phyloP scores from a whole-genome alignment of 2,329 filamentous ascomycete genomes.

The Paracoccidioides lutzii region DNA sequence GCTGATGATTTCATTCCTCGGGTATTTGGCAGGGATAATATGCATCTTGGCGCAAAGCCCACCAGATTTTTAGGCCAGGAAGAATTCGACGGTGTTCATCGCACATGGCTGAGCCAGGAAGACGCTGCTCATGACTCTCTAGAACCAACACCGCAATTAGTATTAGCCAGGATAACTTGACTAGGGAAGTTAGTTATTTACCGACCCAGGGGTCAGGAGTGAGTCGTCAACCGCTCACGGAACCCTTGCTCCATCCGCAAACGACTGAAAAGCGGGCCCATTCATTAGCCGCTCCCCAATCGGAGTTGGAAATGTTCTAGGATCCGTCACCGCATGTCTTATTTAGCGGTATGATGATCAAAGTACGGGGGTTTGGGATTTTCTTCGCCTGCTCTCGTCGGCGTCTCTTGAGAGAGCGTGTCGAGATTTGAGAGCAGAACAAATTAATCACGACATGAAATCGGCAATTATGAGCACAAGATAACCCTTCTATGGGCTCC shows the following conservation, averaged over 20 bases:
- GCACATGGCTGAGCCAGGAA: constrained; percentile 19
- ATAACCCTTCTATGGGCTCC: neutral
- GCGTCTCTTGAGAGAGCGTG: neutral
- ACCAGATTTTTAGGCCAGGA: constrained; percentile 26
- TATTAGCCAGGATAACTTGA: neutral
- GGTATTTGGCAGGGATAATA: constrained; percentile 24
- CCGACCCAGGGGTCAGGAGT: neutral
- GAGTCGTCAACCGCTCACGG: neutral
- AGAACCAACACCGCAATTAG: neutral
- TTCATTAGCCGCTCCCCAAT: neutral
- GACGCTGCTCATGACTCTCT: neutral
- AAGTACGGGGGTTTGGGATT: neutral
- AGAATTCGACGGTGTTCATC: constrained; percentile 26
- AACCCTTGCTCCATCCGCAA: constrained; percentile 1
- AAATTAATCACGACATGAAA: neutral
- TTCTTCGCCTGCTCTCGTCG: neutral
- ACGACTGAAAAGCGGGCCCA: constrained; percentile 1
- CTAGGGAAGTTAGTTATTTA: too few relatives aligned
- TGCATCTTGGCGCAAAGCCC: constrained; percentile 29
- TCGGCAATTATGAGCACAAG: neutral
- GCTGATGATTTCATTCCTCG: neutral
- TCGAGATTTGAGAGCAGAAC: neutral
- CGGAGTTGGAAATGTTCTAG: neutral
- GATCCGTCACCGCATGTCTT: neutral
- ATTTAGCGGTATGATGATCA: neutral